Evolutionary conservation across 2,329 filamentous ascomycete genomes (phyloP).

Genomic region (Alternaria infectoria): DNA sequence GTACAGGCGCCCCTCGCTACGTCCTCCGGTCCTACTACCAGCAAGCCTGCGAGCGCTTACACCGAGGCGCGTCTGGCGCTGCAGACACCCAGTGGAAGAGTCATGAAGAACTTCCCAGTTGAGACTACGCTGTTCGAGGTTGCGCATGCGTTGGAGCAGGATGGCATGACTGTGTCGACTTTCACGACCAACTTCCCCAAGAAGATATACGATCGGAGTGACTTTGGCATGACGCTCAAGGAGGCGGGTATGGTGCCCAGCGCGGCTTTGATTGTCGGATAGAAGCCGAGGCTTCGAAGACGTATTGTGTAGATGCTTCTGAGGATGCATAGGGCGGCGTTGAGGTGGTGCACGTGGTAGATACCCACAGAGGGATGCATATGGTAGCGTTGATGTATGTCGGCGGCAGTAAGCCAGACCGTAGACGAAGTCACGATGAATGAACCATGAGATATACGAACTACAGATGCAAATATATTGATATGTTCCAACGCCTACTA

Average conservation of each 20-base stretch:
- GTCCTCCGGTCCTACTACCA: constrained; percentile 55
- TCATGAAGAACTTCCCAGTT: constrained; percentile 86
- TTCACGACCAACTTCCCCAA: constrained; percentile 88
- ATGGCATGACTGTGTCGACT: constrained; percentile 71
- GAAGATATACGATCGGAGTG: constrained; percentile 73
- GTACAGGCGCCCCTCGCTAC: constrained; percentile 57
- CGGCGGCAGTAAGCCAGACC: background rate
- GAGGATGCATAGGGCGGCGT: background rate
- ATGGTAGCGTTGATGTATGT: background rate
- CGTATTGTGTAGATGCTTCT: background rate
- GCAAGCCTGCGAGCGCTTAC: constrained; percentile 73
- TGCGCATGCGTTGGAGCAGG: constrained; percentile 76
- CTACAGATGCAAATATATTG: background rate
- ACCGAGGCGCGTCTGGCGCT: constrained; percentile 82
- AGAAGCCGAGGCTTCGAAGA: background rate
- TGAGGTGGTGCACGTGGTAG: constrained; percentile 1
- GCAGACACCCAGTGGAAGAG: constrained; percentile 75
- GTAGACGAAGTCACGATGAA: background rate
- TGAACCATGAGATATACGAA: background rate
- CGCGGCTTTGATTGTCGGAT: constrained; percentile 78
- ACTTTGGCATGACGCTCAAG: constrained; percentile 89
- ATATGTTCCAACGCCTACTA: background rate
- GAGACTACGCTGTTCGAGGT: constrained; percentile 95
- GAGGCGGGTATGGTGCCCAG: constrained; percentile 90
- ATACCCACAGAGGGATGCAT: background rate